Evolutionary conservation across 192 early-diverging fungal genomes (phyloP).

Genomic region (Mortierella antarctica): DNA sequence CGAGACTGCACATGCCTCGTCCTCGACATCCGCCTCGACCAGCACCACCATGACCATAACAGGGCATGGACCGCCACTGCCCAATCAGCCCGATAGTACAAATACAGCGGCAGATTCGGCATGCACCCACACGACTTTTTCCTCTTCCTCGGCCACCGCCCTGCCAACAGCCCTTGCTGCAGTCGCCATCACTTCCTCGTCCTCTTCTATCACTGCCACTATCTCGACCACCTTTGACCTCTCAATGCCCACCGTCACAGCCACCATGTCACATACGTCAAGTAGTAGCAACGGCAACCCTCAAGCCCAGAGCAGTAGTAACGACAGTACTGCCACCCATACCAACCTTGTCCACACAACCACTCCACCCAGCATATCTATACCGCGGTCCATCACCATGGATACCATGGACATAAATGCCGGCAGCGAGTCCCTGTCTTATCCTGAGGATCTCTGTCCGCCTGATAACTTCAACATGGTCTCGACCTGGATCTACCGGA

Average conservation of each 20-base stretch:
- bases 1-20: slow-evolving; percentile 20
- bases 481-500: slow-evolving; percentile 91
- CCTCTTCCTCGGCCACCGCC: not conserved
- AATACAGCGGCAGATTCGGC: slow-evolving; percentile 5
- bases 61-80: not conserved
- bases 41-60: not conserved
- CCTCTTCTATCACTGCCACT: not conserved
- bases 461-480: slow-evolving; percentile 98
- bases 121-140: not conserved
- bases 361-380: slow-evolving; percentile 8
- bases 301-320: not conserved
- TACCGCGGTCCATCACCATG: slow-evolving; percentile 28
- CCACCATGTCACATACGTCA: not conserved
- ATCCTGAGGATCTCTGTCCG: slow-evolving; percentile 80
- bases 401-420: slow-evolving; percentile 31
- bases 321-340: not conserved
- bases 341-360: not conserved
- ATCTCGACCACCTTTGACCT: not conserved
- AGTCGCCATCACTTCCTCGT: not conserved
- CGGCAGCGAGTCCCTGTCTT: slow-evolving; percentile 52
- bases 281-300: not conserved
- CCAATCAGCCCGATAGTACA: slow-evolving; percentile 19
- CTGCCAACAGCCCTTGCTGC: not conserved
- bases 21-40: slow-evolving; percentile 14
- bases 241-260: slow-evolving; percentile 1